Conservation (phyloP, 495 filamentous ascomycete species). For the Penicillium dipodomyicola region DNA sequence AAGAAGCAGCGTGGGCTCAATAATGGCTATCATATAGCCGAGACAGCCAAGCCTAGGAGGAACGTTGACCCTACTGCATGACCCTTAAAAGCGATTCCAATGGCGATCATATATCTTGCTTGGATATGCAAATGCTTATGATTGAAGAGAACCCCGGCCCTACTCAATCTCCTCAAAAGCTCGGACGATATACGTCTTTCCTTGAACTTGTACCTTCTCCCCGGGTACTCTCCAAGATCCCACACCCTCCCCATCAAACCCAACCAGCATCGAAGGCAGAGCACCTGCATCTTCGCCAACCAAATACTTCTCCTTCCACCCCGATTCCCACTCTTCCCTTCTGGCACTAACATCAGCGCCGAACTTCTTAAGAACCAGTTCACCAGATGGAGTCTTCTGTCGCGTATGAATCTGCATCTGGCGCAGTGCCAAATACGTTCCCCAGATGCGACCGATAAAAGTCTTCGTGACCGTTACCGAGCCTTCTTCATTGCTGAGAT, state of each 20-base stretch:
- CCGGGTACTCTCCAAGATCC: slow-evolving; percentile 21
- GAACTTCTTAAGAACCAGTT: slow-evolving; percentile 23
- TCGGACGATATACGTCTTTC: slow-evolving; percentile 35
- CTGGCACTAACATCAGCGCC: slow-evolving; percentile 37
- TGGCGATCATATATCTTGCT: too few relatives aligned
- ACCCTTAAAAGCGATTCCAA: too few relatives aligned
- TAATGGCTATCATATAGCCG: too few relatives aligned
- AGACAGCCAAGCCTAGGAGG: too few relatives aligned
- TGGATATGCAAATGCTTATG: background rate
- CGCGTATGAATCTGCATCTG: slow-evolving; percentile 29
- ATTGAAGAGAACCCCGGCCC: background rate
- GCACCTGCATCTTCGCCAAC: slow-evolving; percentile 19
- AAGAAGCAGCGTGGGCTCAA: too few relatives aligned
- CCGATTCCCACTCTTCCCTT: slow-evolving; percentile 36
- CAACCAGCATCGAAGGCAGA: slow-evolving; percentile 30
- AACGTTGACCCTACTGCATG: too few relatives aligned
- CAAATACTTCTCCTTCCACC: slow-evolving; percentile 33
- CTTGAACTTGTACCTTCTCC: slow-evolving; percentile 27
- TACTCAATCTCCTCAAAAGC: slow-evolving; percentile 32
- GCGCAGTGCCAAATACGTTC: slow-evolving; percentile 37
- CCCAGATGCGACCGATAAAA: slow-evolving; percentile 39
- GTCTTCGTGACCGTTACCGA: slow-evolving; percentile 31
- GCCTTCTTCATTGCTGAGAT: slow-evolving; percentile 18
- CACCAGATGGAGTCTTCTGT: slow-evolving; percentile 15
- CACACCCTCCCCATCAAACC: slow-evolving; percentile 21